A percentile compares a stretch with the other conserved stretches of the same genome.
These are phyloP conservation scores for Solanum appendiculatum DNA, from an alignment of 257 asterid species.

Conservation along the genomic window DNA sequence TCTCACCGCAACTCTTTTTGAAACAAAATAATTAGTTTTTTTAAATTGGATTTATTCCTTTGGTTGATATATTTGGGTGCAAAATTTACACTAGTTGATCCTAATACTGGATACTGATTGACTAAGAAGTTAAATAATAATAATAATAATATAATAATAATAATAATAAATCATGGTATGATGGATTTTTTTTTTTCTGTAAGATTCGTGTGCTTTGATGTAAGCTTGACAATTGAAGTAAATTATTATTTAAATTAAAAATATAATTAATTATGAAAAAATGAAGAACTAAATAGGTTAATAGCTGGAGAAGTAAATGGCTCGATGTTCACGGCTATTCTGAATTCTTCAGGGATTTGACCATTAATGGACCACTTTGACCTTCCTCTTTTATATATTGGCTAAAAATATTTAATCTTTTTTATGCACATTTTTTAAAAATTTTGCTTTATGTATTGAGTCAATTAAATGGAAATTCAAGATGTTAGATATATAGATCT, in stretches of 20 bases:
- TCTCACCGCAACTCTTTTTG: neutral
- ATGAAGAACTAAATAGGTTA: neutral
- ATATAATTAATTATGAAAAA: too few relatives aligned
- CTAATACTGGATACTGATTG: neutral
- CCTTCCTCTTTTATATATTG: neutral
- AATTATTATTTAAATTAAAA: neutral
- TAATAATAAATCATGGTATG: too few relatives aligned
- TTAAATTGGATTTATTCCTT: neutral
- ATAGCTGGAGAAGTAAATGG: conserved; percentile 15
- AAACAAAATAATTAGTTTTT: neutral
- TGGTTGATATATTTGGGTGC: neutral
- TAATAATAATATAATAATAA: too few relatives aligned
- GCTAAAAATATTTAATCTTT: neutral
- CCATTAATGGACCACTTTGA: conserved; percentile 54
- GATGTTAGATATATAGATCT: neutral
- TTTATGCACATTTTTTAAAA: neutral
- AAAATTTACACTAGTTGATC: neutral
- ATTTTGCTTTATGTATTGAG: neutral
- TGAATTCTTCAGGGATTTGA: conserved; percentile 30
- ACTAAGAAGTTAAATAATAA: neutral
- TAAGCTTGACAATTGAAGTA: neutral
- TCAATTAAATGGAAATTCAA: neutral
- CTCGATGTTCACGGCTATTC: conserved; percentile 31
- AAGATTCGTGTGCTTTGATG: neutral
- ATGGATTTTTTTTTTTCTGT: neutral